phyloP scores from a whole-genome alignment of 2,329 filamentous ascomycete species.

The Diaporthe ampelina region DNA sequence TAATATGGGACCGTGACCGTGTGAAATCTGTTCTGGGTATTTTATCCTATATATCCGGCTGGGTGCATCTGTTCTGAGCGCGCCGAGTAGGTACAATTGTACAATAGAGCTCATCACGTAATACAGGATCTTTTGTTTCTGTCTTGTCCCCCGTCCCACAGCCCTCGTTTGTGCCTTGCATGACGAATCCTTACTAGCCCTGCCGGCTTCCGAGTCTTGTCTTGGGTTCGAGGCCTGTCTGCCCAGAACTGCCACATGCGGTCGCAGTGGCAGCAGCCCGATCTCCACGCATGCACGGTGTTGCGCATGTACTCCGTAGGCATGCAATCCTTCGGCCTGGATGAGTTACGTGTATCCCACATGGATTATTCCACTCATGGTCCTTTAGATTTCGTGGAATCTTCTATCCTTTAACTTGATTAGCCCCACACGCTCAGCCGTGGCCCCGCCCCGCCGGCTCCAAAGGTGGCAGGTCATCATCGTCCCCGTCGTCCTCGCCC shows the following conservation, averaged over 20 bases:
- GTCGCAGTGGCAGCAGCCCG: not conserved
- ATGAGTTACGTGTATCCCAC: not conserved
- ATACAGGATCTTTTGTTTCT: constrained; percentile 1
- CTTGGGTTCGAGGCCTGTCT: not conserved
- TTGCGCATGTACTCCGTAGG: not conserved
- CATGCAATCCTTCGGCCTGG: not conserved
- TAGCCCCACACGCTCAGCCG: not conserved
- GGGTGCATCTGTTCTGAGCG: not conserved
- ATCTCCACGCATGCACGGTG: constrained; percentile 8
- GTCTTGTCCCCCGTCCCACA: constrained; percentile 4
- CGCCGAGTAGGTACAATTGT: not conserved
- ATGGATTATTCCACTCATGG: not conserved
- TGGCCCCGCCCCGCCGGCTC: constrained; percentile 1
- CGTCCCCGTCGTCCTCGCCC: not conserved
- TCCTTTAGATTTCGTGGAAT: not conserved
- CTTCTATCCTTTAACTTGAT: not conserved
- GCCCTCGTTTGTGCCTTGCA: constrained; percentile 26
- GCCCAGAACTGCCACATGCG: too few species aligned
- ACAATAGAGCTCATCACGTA: constrained; percentile 1
- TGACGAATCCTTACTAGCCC: constrained; percentile 30
- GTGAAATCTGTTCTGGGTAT: not conserved
- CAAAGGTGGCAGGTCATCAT: constrained; percentile 7
- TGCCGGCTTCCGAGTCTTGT: constrained; percentile 33
- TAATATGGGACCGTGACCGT: too few species aligned
- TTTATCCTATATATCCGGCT: not conserved